Percentiles rank a stretch among this genome's conserved stretches.
phyloP scores from a whole-genome alignment of 1,284 basidiomycete genomes.

The Rhodotorula sp. region DNA sequence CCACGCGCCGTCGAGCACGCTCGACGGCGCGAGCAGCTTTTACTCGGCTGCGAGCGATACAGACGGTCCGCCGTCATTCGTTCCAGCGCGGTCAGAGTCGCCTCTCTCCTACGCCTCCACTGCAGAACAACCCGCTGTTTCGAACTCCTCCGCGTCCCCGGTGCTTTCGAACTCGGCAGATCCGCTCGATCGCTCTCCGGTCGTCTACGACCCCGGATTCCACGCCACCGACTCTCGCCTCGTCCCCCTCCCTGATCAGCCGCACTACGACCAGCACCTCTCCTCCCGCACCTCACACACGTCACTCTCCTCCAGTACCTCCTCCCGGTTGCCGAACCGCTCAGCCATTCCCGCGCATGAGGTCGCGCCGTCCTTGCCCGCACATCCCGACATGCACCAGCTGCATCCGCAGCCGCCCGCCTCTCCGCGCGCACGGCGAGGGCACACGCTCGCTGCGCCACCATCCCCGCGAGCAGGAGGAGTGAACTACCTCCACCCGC shows the following conservation, averaged over 20 bases:
- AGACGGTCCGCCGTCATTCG: not conserved
- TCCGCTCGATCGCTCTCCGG: slow-evolving; percentile 8
- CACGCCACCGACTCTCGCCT: slow-evolving; percentile 27
- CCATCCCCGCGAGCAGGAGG: not conserved
- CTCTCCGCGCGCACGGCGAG: not conserved
- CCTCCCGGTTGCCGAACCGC: not conserved
- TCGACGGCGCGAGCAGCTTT: slow-evolving; percentile 3
- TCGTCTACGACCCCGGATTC: slow-evolving; percentile 28
- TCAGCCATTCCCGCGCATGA: not conserved
- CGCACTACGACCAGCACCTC: not conserved
- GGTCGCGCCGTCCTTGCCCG: not conserved
- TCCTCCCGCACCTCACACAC: not conserved
- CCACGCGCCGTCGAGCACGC: not conserved
- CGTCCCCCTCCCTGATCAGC: slow-evolving; percentile 2
- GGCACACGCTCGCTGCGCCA: not conserved
- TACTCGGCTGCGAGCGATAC: slow-evolving; percentile 22
- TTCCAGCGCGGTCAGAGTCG: slow-evolving; percentile 12
- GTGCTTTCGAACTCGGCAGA: not conserved
- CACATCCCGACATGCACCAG: not conserved
- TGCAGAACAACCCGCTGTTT: not conserved
- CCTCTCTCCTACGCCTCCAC: slow-evolving; percentile 12
- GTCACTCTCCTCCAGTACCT: not conserved
- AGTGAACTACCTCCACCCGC: not conserved
- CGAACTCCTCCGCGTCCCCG: not conserved
- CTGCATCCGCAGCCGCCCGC: not conserved